phyloP scores from a whole-genome alignment of 768 basidiomycete species.

The Megacollybia marginata region DNA sequence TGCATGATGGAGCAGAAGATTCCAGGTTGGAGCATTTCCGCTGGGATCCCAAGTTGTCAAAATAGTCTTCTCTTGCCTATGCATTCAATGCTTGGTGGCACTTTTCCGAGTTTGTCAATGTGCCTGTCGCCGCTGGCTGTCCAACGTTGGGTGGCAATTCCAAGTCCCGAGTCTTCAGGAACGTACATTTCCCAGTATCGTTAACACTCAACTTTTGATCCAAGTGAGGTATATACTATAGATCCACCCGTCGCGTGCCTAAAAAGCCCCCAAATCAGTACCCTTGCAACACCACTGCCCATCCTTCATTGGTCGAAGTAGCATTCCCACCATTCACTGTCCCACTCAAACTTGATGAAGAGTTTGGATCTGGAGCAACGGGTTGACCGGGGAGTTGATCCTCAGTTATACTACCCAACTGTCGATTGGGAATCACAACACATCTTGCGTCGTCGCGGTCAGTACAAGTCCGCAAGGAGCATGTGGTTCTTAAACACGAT shows the following conservation, averaged over 20 bases:
- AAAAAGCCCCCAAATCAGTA: background rate
- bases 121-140: too few relatives aligned
- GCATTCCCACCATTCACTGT: constrained; percentile 69
- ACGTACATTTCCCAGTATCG: constrained; percentile 71
- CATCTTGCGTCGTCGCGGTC: constrained; percentile 41
- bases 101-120: too few relatives aligned
- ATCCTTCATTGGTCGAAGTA: constrained; percentile 47
- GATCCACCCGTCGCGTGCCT: constrained; percentile 88
- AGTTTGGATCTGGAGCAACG: constrained; percentile 34
- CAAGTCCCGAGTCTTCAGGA: too few relatives aligned
- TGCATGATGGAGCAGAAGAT: too few relatives aligned
- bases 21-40: too few relatives aligned
- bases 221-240: constrained; percentile 60
- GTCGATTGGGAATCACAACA: constrained; percentile 75
- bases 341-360: constrained; percentile 49
- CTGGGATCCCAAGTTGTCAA: too few relatives aligned
- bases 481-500: constrained; percentile 39
- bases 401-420: constrained; percentile 74
- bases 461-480: constrained; percentile 48
- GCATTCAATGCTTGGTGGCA: too few relatives aligned
- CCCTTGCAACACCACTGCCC: constrained; percentile 53
- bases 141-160: too few relatives aligned
- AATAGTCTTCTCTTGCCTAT: too few relatives aligned
- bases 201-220: constrained; percentile 56
- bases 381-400: constrained; percentile 64